Conservation (phyloP, 2,329 filamentous ascomycete genomes). For the Akanthomyces lecanii region DNA sequence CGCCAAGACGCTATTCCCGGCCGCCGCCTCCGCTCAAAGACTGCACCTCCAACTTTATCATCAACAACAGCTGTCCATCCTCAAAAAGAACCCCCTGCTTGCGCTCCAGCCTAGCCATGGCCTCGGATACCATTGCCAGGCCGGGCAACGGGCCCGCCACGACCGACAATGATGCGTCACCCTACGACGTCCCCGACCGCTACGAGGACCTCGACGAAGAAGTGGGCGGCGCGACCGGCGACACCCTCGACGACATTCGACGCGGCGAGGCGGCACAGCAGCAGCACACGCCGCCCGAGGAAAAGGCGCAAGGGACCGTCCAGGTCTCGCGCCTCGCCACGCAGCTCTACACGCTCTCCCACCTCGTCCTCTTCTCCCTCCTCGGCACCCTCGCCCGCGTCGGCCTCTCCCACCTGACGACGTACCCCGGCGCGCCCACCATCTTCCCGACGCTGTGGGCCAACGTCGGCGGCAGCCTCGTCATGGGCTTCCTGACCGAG, state of each 20-base stretch:
- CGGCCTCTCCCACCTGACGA: slow-evolving; percentile 73
- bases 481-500: slow-evolving; percentile 84
- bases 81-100: background rate
- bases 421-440: slow-evolving; percentile 72
- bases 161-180: background rate
- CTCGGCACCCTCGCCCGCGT: slow-evolving; percentile 79
- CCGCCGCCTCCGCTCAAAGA: background rate
- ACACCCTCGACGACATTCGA: slow-evolving; percentile 18
- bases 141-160: background rate
- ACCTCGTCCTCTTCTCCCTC: slow-evolving; percentile 81
- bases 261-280: slow-evolving; percentile 5
- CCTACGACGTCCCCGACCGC: slow-evolving; percentile 32
- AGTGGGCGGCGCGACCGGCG: slow-evolving; percentile 28
- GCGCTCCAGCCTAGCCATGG: background rate
- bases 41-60: background rate
- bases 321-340: slow-evolving; percentile 49
- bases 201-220: slow-evolving; percentile 44
- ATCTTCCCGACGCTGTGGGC: slow-evolving; percentile 77
- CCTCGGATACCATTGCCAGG: background rate
- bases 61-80: background rate
- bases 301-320: background rate
- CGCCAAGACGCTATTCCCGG: slow-evolving; percentile 1
- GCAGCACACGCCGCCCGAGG: background rate
- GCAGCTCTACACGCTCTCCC: slow-evolving; percentile 68
- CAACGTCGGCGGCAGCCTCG: slow-evolving; percentile 73